Evolutionary conservation across 257 asterid genomes (phyloP), one percentile per base, ranked within the genome.

Genomic region (Datura wrightii): DNA sequence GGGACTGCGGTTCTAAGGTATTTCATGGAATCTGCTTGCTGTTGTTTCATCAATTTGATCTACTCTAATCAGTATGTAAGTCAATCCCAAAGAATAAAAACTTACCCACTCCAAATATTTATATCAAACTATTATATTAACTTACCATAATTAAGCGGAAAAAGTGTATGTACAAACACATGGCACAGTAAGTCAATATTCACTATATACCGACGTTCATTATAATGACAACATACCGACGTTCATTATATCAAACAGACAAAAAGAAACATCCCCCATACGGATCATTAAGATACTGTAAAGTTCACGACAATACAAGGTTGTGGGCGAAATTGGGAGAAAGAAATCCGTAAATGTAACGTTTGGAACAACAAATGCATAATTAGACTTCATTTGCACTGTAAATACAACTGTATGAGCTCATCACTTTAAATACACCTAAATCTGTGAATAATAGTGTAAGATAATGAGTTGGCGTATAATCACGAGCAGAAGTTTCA

Each of bases 401-500:
- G 93, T 42, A 94, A 87, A 94, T 95, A 93, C 11, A 94, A 92
- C 85, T 91, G 97, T 39, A 39, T 94, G 83, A 95, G 97, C 92
- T 95, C 97, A 66, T 93, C 98, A 67, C 97, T 95, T 19, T 60
- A 37, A 62, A 19, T 62, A 94, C 93, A 46, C 99, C 99, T 72
- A 94, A 89, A 93, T 96, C 97, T 1, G 98, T 93, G 52, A 96
- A 94, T 14, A 93, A 97, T 65, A 96, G 82, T 41, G 98, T 92
- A 54, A 94, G 97, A 87, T 87, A 96, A 86, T 93, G 94, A 0
- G 98, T 97, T 15, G 98, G 99, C 0, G 99, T 96, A 89, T 94
- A 93, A 87, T 96, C 99, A 37, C 98, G 89, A 65, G 98, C 99
- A 10, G 98, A 96, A 48, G 97, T 96, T 88, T 96, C 99, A 59